These are phyloP conservation scores for Pinus taeda DNA, from an alignment of 75 land plant genomes.

Conservation along the genomic window DNA sequence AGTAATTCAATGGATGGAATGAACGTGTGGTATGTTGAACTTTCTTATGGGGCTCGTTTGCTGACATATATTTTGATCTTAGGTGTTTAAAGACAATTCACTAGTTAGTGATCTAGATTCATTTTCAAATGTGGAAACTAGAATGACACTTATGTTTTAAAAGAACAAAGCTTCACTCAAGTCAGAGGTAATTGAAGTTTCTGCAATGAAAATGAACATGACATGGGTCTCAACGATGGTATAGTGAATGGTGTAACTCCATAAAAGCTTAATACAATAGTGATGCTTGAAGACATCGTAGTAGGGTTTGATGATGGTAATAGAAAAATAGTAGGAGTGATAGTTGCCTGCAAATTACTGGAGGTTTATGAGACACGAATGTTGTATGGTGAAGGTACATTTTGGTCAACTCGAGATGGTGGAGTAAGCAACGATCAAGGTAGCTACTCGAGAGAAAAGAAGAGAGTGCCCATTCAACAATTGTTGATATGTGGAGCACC, in stretches of 20 bases:
- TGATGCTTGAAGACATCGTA: not conserved
- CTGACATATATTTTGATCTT: too few relatives aligned
- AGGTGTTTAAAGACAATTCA: not conserved
- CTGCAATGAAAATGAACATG: not conserved
- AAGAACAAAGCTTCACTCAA: not conserved
- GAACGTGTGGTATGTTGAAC: too few relatives aligned
- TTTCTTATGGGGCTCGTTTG: too few relatives aligned
- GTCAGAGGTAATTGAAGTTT: not conserved
- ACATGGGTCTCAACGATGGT: not conserved
- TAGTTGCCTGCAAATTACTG: not conserved
- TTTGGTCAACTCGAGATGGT: not conserved
- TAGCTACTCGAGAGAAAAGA: not conserved
- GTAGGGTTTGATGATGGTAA: not conserved
- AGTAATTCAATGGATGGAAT: too few relatives aligned
- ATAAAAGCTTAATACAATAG: not conserved
- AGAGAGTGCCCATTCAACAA: not conserved
- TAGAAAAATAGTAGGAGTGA: not conserved
- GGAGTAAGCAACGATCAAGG: not conserved
- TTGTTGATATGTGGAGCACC: conserved; percentile 14
- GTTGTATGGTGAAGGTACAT: not conserved
- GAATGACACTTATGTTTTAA: not conserved
- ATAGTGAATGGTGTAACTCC: not conserved
- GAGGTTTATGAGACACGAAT: not conserved
- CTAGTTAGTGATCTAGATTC: not conserved
- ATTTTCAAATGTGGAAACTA: not conserved